Conservation (phyloP, 306 rosid species). For the Lathyrus aphaca region DNA sequence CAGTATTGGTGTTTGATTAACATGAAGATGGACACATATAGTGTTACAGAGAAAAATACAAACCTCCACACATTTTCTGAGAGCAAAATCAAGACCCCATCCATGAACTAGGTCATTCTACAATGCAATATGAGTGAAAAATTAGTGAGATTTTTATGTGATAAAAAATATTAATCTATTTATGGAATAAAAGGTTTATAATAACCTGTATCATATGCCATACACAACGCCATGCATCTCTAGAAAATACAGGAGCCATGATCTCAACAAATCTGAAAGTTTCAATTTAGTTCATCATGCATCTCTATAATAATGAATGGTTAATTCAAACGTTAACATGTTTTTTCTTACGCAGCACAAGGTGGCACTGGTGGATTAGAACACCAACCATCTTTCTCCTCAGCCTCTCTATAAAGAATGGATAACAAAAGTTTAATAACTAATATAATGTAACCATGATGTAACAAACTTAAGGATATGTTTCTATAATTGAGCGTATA, state of each 20-base stretch:
- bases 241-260: conserved; percentile 96
- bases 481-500: too few relatives aligned
- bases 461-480: too few relatives aligned
- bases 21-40: too few relatives aligned
- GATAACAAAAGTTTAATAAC: too few relatives aligned
- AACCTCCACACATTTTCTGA: conserved; percentile 82
- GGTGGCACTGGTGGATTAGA: conserved; percentile 72
- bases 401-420: conserved; percentile 49
- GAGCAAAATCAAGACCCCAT: conserved; percentile 96
- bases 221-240: conserved; percentile 89
- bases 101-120: conserved; percentile 94
- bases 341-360: conserved; percentile 78
- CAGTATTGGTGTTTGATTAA: too few relatives aligned
- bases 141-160: conserved; percentile 9
- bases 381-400: conserved; percentile 80
- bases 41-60: too few relatives aligned
- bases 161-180: conserved; percentile 1
- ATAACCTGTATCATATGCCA: conserved; percentile 92
- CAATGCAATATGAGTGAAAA: not conserved
- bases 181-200: not conserved
- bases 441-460: too few relatives aligned
- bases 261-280: conserved; percentile 83
- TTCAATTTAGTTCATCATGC: too few relatives aligned
- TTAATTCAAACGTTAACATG: not conserved
- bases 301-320: not conserved